These are phyloP conservation scores for Aspergillus phoenicis DNA, from an alignment of 2,329 filamentous ascomycete genomes.

Conservation along the genomic window DNA sequence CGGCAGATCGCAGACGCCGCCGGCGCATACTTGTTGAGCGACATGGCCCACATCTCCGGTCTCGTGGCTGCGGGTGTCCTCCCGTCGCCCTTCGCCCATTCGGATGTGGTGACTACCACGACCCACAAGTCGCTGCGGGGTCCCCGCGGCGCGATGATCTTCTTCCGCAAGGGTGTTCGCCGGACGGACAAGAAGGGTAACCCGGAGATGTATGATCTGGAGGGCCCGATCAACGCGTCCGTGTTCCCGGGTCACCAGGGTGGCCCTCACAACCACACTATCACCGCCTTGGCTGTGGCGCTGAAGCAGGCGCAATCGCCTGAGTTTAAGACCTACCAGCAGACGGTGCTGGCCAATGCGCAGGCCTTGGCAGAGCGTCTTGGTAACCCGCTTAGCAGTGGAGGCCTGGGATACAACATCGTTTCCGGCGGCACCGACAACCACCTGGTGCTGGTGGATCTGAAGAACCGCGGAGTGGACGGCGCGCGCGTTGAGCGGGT, in stretches of 20 bases:
- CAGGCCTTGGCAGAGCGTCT: slow-evolving; percentile 78
- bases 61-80: slow-evolving; percentile 92
- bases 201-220: slow-evolving; percentile 86
- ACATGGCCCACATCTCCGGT: slow-evolving; percentile 99
- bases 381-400: slow-evolving; percentile 69
- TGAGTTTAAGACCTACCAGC: slow-evolving; percentile 93
- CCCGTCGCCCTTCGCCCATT: slow-evolving; percentile 86
- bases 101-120: slow-evolving; percentile 96
- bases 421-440: slow-evolving; percentile 96
- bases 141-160: slow-evolving; percentile 98
- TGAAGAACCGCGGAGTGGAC: slow-evolving; percentile 83
- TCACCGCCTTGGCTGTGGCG: slow-evolving; percentile 92
- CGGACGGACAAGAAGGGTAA: slow-evolving; percentile 91
- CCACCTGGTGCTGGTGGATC: slow-evolving; percentile 94
- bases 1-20: slow-evolving; percentile 91
- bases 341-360: slow-evolving; percentile 89
- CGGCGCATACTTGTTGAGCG: slow-evolving; percentile 90
- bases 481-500: slow-evolving; percentile 90
- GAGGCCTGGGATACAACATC: slow-evolving; percentile 84
- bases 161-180: slow-evolving; percentile 96
- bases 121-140: slow-evolving; percentile 99
- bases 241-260: slow-evolving; percentile 99
- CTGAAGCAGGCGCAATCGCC: slow-evolving; percentile 88
- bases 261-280: slow-evolving; percentile 99
- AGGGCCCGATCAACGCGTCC: slow-evolving; percentile 96